Evolutionary conservation across 495 filamentous ascomycete species (phyloP).

Genomic region (Glutinoglossum americanum): DNA sequence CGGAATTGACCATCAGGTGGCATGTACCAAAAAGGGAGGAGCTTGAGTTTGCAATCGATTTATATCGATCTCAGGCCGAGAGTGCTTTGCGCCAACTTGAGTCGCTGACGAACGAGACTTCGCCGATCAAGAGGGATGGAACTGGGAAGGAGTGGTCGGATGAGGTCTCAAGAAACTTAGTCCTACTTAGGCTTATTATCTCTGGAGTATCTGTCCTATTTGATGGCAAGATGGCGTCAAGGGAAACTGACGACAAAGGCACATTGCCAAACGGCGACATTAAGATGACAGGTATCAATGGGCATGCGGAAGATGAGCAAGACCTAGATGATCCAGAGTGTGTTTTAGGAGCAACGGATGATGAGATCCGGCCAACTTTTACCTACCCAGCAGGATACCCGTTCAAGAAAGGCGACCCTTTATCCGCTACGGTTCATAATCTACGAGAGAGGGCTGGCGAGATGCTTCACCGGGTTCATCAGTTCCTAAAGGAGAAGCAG

Average conservation of each 20-base stretch:
- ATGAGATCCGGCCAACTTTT: constrained; percentile 61
- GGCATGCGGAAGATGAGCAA: constrained; percentile 11
- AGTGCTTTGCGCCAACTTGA: constrained; percentile 45
- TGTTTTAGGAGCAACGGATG: constrained; percentile 54
- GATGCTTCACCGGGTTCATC: constrained; percentile 61
- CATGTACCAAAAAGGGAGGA: constrained; percentile 63
- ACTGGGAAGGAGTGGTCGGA: constrained; percentile 98
- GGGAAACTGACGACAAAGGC: constrained; percentile 15
- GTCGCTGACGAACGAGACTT: constrained; percentile 55
- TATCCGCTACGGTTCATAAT: constrained; percentile 57
- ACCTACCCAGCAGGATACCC: constrained; percentile 72
- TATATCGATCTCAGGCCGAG: constrained; percentile 61
- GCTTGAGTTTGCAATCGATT: constrained; percentile 66
- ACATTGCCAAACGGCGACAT: constrained; percentile 17
- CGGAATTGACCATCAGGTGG: constrained; percentile 70
- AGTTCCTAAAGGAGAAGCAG: constrained; percentile 62
- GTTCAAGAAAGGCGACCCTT: constrained; percentile 34
- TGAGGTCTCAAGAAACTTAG: constrained; percentile 75
- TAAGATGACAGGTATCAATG: constrained; percentile 22
- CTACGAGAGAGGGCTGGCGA: constrained; percentile 61
- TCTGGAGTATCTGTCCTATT: constrained; percentile 80
- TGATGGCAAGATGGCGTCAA: constrained; percentile 48
- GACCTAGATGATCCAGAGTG: constrained; percentile 21
- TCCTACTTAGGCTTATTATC: constrained; percentile 62
- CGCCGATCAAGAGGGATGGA: constrained; percentile 76